Conservation (phyloP, 2,329 filamentous ascomycete genomes). For the Lasiodiplodia sp. region DNA sequence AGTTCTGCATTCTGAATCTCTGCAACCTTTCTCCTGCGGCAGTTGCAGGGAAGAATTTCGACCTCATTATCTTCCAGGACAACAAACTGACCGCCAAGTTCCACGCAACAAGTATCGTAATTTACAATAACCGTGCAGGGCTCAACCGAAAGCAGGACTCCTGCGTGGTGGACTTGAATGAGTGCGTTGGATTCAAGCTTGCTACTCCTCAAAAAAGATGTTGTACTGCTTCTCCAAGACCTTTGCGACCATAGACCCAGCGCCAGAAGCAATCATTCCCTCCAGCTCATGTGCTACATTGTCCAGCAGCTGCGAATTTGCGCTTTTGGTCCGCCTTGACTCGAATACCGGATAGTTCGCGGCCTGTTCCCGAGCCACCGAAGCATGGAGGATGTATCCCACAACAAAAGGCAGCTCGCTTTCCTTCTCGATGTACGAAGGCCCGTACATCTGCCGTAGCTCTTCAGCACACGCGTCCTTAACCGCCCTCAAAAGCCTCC, state of each 20-base stretch:
- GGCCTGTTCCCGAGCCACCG: constrained; percentile 10
- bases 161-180: no score
- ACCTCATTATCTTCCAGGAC: no score
- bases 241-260: constrained; percentile 17
- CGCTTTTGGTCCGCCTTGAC: not conserved
- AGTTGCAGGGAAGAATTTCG: no score
- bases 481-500: constrained; percentile 47
- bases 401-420: constrained; percentile 52
- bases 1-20: no score
- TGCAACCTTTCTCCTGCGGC: no score
- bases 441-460: constrained; percentile 44
- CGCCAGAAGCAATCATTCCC: constrained; percentile 30
- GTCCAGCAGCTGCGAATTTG: constrained; percentile 32
- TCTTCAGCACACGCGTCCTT: constrained; percentile 41
- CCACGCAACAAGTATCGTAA: no score
- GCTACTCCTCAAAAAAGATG: constrained; percentile 2
- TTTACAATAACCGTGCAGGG: no score
- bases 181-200: no score
- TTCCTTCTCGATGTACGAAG: constrained; percentile 49
- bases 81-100: no score
- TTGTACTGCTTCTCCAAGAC: constrained; percentile 12
- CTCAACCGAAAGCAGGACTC: no score
- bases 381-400: constrained; percentile 50
- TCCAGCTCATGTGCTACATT: constrained; percentile 29
- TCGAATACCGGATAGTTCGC: not conserved